Conservation (phyloP, 805 yeast species). For the Pichia ethanolica region DNA sequence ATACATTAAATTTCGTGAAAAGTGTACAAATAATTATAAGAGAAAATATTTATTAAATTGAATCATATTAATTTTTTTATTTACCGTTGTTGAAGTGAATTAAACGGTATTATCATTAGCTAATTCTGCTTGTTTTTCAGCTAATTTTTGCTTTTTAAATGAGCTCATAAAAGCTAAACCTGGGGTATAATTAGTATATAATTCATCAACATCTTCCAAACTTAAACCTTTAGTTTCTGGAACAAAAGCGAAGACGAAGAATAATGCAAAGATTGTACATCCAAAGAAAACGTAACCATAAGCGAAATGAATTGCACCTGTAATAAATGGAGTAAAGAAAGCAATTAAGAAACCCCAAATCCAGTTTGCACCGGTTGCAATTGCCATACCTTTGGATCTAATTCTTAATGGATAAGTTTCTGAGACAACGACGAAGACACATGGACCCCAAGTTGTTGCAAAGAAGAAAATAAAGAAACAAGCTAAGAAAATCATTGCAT, state of each 20-base stretch:
- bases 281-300: conserved; percentile 54
- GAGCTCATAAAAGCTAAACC: conserved; percentile 23
- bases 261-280: conserved; percentile 44
- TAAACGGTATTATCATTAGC: neutral
- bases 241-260: conserved; percentile 47
- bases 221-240: conserved; percentile 50
- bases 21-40: too few species aligned
- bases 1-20: too few species aligned
- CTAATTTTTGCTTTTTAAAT: conserved; percentile 18
- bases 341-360: conserved; percentile 49
- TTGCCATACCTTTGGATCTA: conserved; percentile 55
- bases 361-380: conserved; percentile 63
- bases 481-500: conserved; percentile 56
- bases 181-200: conserved; percentile 33
- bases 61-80: too few species aligned
- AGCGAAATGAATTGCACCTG: conserved; percentile 46
- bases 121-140: neutral
- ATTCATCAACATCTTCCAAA: conserved; percentile 50
- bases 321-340: conserved; percentile 53
- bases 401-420: conserved; percentile 65
- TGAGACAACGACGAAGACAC: conserved; percentile 56
- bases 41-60: too few species aligned
- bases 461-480: conserved; percentile 60
- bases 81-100: too few species aligned
- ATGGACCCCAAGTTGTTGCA: conserved; percentile 75